Percentiles rank a stretch among this genome's conserved stretches.
phyloP scores from a whole-genome alignment of 1,284 basidiomycete species.

The Leccinum griseonigrum region DNA sequence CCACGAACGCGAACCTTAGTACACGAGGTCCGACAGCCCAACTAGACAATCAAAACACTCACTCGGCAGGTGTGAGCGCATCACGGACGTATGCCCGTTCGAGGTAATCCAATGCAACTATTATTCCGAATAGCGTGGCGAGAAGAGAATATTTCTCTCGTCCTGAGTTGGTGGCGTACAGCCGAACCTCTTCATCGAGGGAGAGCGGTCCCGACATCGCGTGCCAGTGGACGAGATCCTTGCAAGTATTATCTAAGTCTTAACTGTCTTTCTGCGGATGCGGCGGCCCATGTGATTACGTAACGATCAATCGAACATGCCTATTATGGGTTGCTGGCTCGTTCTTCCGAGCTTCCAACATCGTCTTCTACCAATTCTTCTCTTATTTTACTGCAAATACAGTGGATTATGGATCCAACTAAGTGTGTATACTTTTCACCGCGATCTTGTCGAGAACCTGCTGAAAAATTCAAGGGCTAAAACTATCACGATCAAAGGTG shows the following conservation, averaged over 20 bases:
- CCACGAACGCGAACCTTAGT: constrained; percentile 17
- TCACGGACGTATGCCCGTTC: constrained; percentile 96
- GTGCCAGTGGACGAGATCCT: too few relatives aligned
- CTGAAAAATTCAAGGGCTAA: neutral
- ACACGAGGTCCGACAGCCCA: too few relatives aligned
- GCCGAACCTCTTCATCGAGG: constrained; percentile 88
- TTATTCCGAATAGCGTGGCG: constrained; percentile 89
- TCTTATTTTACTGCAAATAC: too few relatives aligned
- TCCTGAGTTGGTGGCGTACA: constrained; percentile 87
- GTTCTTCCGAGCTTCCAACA: too few relatives aligned
- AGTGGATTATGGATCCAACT: neutral
- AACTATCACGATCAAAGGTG: neutral
- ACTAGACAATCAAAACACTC: too few relatives aligned
- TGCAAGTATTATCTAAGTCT: too few relatives aligned
- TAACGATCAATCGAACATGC: too few relatives aligned
- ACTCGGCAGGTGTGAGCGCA: constrained; percentile 88
- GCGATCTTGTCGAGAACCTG: neutral
- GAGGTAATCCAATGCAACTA: constrained; percentile 90
- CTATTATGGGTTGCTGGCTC: too few relatives aligned
- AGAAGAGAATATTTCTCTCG: constrained; percentile 88
- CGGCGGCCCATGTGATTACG: too few relatives aligned
- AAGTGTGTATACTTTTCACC: neutral
- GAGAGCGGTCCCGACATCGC: constrained; percentile 41
- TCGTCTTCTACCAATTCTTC: too few relatives aligned
- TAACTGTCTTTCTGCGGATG: too few relatives aligned